Base-by-base conservation (phyloP, 768 basidiomycete genomes). In the Mycena sanguinolenta region DNA sequence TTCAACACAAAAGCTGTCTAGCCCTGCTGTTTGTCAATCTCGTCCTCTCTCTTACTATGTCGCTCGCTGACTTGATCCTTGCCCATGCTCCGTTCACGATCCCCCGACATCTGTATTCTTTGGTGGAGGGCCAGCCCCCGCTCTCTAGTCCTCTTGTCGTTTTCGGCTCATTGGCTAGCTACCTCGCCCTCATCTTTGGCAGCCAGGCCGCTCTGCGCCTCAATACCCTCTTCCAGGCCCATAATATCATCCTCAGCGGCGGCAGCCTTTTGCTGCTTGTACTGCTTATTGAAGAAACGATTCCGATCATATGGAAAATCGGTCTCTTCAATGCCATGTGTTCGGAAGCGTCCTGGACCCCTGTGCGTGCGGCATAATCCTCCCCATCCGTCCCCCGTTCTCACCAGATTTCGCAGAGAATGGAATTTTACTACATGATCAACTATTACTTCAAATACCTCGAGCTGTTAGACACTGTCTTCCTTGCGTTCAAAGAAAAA, bases 391-490 rank as follows among this genome's bases (percentile, higher is more conserved):
- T 58, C n/a, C n/a, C n/a, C n/a, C n/a, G 61, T 36, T 69, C 63
- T 21, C 44, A 57, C 53, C 59, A 36, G 65, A 54, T 32, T 32
- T 62, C 53, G 12, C 77, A 98, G 96, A 89, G 88, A 79, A 86
- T 98, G 80, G 94, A 98, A 84, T 92, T 96, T 77, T 98, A 95
- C 85, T 99, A 99, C 85, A 96, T 99, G 87, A 87, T 98, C 86
- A 99, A 99, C 86, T 99, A 99, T 84, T 96, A 92, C 83, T 95
- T 98, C 90, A 98, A 98, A 81, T 99, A 98, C 81, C 84, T 98
- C 73, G 98, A 99, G 83, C 90, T 99, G 67, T 80, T 97, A 72
- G 98, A 99, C 85, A 99, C 98, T 16, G 89, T 98, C 74, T 99
- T 99, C 88, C 90, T 99, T 74, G 95, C 94, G 13, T 84, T 98